Base-by-base conservation (phyloP, 208 protist species). In the Wallacemonas sp. region DNA sequence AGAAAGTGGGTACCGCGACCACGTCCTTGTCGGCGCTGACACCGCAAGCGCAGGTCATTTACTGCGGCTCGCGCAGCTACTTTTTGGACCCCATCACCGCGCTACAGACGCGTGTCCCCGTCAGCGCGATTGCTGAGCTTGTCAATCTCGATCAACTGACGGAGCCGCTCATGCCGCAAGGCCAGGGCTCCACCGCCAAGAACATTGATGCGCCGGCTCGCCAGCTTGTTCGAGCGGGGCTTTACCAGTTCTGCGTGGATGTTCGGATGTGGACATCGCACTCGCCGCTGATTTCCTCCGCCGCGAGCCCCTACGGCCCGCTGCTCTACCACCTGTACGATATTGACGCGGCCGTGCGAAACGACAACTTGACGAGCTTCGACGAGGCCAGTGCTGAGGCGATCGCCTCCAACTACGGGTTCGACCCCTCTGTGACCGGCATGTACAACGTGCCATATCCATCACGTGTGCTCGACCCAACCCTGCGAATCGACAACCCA, bases 211-310 rank as follows among this genome's bases (percentile, higher is more conserved):
- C 66, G 0, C 67, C 76, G 23, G 42, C 38, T 0, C 67, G 68
- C 7, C 57, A 50, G 33, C n/a, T 64, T 14, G 33, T 77, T 12
- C 26, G 52, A 10, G 52, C 8, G 7, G 52, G 52, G 12, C 16
- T 59, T 10, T 84, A 79, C 62, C 78, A 84, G 57, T 84, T 70
- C 61, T 84, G 78, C 55, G 67, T 79, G 22, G 78, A 84, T 4
- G 73, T 84, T 3, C 31, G 57, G 1, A 63, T 22, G 26, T 59
- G 52, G 52, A 25, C 16, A 8, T 22, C 52, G 1, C 52, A 29
- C 29, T 42, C 52, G 31, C 26, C 26, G 32, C 52, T 59, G 29
- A 20, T 59, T 16, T 36, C 32, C 10, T 59, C 52, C n/a, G 4
- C 52, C 3, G 52, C 52, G n/a, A 59, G n/a, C 26, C 52, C 52